Evolutionary conservation across 2,329 filamentous ascomycete genomes (phyloP).

Genomic region (Fusarium sarcochroum): DNA sequence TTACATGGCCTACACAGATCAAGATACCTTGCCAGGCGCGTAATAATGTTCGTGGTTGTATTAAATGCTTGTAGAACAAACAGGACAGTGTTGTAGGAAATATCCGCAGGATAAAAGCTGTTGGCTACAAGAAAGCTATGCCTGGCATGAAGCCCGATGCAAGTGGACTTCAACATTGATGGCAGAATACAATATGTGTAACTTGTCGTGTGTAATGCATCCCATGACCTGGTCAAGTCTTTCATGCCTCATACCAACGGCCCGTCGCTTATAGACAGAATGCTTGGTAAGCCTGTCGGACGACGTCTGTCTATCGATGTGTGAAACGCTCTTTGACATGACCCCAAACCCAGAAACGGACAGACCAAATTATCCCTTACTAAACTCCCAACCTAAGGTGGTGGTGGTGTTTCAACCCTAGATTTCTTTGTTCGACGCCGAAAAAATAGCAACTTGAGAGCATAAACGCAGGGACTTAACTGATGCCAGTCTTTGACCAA

Average conservation of each 20-base stretch:
- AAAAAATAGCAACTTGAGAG: slow-evolving; percentile 2
- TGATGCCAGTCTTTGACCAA: background rate
- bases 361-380: background rate
- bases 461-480: background rate
- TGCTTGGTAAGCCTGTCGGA: no score
- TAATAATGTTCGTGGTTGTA: no score
- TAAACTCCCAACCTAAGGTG: no score
- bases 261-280: background rate
- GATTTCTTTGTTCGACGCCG: slow-evolving; percentile 15
- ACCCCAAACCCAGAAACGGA: background rate
- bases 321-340: background rate
- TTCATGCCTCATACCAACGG: background rate
- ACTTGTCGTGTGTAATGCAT: background rate
- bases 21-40: no score
- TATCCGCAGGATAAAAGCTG: no score
- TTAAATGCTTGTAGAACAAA: no score
- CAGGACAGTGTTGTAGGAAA: no score
- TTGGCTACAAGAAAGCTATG: no score
- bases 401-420: background rate
- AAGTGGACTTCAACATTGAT: background rate
- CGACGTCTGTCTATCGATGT: background rate
- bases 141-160: no score
- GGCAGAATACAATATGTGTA: background rate
- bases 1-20: no score
- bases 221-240: background rate